phyloP scores from a whole-genome alignment of 129 eudicot genomes.

The Helianthus tuberosus region DNA sequence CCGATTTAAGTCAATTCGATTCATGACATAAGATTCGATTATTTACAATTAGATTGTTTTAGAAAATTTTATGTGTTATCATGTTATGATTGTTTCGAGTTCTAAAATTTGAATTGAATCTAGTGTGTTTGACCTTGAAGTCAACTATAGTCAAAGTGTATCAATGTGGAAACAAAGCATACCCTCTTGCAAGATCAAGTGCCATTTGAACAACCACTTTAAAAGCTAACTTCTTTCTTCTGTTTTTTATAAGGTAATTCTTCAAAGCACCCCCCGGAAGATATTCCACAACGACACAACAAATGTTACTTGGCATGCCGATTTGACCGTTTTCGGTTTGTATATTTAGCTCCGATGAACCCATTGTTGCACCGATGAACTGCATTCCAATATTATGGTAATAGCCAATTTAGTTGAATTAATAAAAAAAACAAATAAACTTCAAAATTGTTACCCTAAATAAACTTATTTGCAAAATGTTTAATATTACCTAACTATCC shows the following conservation, averaged over 20 bases:
- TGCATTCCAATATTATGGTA: slow-evolving; percentile 29
- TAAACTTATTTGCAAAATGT: slow-evolving; percentile 6
- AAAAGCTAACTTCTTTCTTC: slow-evolving; percentile 83
- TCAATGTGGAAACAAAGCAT: slow-evolving; percentile 4
- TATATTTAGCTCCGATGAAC: slow-evolving; percentile 71
- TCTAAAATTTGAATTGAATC: neutral
- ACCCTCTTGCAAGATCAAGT: slow-evolving; percentile 94
- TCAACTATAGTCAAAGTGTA: slow-evolving; percentile 23
- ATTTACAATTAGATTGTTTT: no score
- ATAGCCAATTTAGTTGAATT: neutral
- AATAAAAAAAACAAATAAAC: neutral
- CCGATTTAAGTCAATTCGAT: no score
- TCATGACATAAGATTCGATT: neutral
- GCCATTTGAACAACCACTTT: slow-evolving; percentile 87
- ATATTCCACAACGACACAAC: slow-evolving; percentile 88
- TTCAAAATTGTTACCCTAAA: neutral
- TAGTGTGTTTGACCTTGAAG: slow-evolving; percentile 19
- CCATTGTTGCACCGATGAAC: slow-evolving; percentile 95
- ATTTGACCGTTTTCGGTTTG: slow-evolving; percentile 87
- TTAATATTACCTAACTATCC: neutral
- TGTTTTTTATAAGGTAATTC: slow-evolving; percentile 76
- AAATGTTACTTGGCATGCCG: slow-evolving; percentile 79
- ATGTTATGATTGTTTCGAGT: neutral
- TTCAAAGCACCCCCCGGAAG: slow-evolving; percentile 90
- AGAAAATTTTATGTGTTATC: neutral